Evolutionary conservation across 257 asterid genomes (phyloP), one percentile per base, ranked within the genome.

Genomic region (Ligustrum vulgare): DNA sequence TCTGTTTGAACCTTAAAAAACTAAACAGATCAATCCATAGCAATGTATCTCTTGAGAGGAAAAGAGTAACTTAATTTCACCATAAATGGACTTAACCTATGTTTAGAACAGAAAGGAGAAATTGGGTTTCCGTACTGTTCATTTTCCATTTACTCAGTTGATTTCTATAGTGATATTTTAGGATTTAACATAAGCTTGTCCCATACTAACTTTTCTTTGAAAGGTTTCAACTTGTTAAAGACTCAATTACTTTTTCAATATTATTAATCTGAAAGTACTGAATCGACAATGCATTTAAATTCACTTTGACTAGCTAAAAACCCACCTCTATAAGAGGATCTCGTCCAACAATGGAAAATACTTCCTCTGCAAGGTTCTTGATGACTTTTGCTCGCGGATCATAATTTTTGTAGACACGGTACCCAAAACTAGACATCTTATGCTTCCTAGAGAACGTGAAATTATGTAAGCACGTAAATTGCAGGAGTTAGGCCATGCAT

Each of bases 371-470:
- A 47, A 95, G 94, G 80, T 80, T 86, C 87, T 89, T 93, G 83
- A 95, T 95, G 81, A 95, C 98, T 86, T 87, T 93, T 49, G 99
- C 98, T 39, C 99, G 88, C 12, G 99, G 99, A 79, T 95, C 98
- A 80, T 93, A 95, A 78, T 91, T 93, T 78, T 95, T 95, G 88
- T 95, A 95, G 63, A 95, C 99, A 70, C 98, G 99, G 86, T 95
- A 98, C 64, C 99, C 99, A 74, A 95, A 95, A 69, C 99, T 98
- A 77, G 99, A 95, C 99, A 95, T 93, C 88, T 95, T 95, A 67
- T 94, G 94, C 82, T 87, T 95, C 96, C 99, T 95, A 71, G 16
- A 81, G 63, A 76, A 62, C 33, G 41, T n/a, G 75, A 35, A 65
- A 23, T 67, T 60, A 66, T 23, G 28, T 45, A 37, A 67, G 78